These are phyloP conservation scores for Lentinula raphanica DNA, from an alignment of 768 basidiomycete genomes.

Conservation along the genomic window DNA sequence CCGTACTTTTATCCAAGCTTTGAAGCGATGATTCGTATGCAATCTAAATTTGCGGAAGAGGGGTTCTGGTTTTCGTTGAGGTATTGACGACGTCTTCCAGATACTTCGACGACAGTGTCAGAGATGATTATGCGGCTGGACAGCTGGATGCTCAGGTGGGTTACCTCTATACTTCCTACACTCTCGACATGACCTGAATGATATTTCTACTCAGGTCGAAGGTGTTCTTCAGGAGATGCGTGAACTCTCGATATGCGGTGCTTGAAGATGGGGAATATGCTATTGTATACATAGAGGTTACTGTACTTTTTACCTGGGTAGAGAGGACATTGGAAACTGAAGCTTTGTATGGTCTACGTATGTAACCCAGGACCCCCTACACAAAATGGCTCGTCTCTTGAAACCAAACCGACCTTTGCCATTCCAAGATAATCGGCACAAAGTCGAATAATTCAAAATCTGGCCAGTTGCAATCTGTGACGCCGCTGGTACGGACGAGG, in stretches of 20 bases:
- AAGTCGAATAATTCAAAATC: conserved; percentile 86
- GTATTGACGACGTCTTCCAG: conserved; percentile 29
- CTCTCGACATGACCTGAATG: not conserved
- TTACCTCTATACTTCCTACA: conserved; percentile 1
- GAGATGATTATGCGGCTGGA: conserved; percentile 96
- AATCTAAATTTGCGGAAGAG: conserved; percentile 95
- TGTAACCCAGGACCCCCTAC: no score
- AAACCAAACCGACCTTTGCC: conserved; percentile 49
- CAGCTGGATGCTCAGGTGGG: conserved; percentile 88
- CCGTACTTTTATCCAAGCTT: conserved; percentile 99
- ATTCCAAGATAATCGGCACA: conserved; percentile 81
- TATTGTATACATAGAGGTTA: no score
- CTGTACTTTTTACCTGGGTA: no score
- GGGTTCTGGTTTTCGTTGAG: conserved; percentile 40
- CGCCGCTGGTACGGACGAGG: conserved; percentile 87
- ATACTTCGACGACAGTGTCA: conserved; percentile 83
- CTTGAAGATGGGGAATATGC: conserved; percentile 19
- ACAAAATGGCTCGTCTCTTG: no score
- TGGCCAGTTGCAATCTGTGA: conserved; percentile 89
- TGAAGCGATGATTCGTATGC: conserved; percentile 98
- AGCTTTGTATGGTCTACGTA: no score
- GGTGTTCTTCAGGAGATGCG: conserved; percentile 95
- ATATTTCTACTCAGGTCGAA: conserved; percentile 67
- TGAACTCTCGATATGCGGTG: conserved; percentile 91
- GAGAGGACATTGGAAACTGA: not conserved